phyloP scores from a whole-genome alignment of 1,284 basidiomycete genomes.

The Sphagnurus paluster region DNA sequence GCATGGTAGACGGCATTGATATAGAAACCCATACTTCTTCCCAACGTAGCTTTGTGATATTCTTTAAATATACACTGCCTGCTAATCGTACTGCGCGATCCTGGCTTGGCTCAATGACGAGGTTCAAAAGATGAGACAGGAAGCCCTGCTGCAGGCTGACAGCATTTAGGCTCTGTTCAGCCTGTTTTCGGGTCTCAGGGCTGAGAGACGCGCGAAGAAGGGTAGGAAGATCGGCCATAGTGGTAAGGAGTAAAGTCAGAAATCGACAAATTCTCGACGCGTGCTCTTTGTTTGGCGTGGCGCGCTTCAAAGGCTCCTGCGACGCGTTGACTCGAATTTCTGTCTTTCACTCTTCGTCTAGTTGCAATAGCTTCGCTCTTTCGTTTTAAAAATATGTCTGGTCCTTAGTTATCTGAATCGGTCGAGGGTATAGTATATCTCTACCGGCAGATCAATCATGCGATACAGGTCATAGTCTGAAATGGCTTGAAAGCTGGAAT shows the following conservation, averaged over 20 bases:
- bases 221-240: conserved; percentile 65
- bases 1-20: not conserved
- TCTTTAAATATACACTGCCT: conserved; percentile 88
- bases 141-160: conserved; percentile 80
- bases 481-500: too few species aligned
- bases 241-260: conserved; percentile 11
- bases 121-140: conserved; percentile 66
- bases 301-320: conserved; percentile 11
- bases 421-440: too few species aligned
- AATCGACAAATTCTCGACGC: conserved; percentile 14
- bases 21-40: conserved; percentile 61
- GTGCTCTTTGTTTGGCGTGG: conserved; percentile 17
- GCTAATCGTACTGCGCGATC: conserved; percentile 76
- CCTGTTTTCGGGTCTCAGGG: conserved; percentile 72
- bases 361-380: too few species aligned
- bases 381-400: too few species aligned
- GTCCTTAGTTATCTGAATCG: too few species aligned
- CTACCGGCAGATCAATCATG: too few species aligned
- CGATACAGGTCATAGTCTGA: too few species aligned
- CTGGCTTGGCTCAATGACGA: conserved; percentile 70
- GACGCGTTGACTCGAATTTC: not conserved
- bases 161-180: conserved; percentile 72
- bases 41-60: conserved; percentile 84
- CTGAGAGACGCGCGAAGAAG: conserved; percentile 75
- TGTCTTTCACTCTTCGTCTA: not conserved